Evolutionary conservation across 306 rosid species (phyloP), one percentile per base, ranked within the genome.

Genomic region (Sicyos edulis): DNA sequence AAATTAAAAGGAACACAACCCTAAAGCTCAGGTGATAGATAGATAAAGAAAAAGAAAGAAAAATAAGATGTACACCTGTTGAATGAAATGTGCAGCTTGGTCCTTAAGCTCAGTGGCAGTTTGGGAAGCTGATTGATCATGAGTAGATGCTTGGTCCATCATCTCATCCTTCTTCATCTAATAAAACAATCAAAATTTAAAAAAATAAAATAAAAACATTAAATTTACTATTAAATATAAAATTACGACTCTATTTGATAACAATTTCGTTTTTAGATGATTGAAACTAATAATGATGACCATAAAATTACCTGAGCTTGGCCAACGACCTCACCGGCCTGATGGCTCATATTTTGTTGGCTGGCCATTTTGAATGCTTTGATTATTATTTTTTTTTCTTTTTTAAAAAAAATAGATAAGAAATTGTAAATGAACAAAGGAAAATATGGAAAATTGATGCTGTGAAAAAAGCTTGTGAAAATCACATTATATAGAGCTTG

Each of bases 51-150:
- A 29, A 29, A 29, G 32, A 29, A 29, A 29, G 32, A 19, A 54
- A n/a, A n/a, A n/a, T 0, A 54, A 7, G 4, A 7, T 8, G 8
- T 2, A 7, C 15, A 16, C 88, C 88, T 85, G 89, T 78, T 85
- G 89, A 59, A 85, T 66, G 76, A 85, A 55, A 75, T 22, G 61
- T 55, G 86, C 58, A 68, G 86, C 81, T 80, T 85, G 86, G 13
- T 62, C 81, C 19, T 75, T 77, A 71, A 78, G 58, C 37, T 78
- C 75, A 52, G 83, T 29, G 21, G 80, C 75, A 65, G 78, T 17
- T n/a, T n/a, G n/a, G n/a, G n/a, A n/a, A n/a, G n/a, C n/a, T n/a
- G 32, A 53, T 29, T 54, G 73, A 37, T 47, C 72, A 3, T 29
- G 32, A 0, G 17, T 20, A 7, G 72, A 47, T 45, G 77, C 70